Evolutionary conservation across 345 rosid species (phyloP).

Genomic region (Aurinia saxatilis): DNA sequence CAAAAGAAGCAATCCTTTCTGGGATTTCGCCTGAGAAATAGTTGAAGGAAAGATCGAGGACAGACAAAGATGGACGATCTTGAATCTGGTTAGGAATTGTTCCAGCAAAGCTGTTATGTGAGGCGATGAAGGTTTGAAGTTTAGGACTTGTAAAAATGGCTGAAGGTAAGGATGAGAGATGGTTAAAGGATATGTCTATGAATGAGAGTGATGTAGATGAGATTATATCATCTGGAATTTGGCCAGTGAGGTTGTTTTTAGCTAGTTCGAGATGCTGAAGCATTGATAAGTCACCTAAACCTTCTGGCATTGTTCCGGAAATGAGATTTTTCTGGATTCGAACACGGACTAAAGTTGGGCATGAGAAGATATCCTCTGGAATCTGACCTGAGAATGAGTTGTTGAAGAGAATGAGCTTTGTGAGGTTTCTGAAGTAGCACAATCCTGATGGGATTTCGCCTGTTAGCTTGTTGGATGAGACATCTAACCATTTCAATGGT

Average conservation of each 20-base stretch:
- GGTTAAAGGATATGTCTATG: conserved; percentile 68
- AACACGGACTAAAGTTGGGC: conserved; percentile 64
- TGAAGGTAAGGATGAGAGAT: conserved; percentile 64
- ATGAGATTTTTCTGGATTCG: conserved; percentile 62
- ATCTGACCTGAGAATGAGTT: conserved; percentile 58
- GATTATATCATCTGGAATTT: conserved; percentile 59
- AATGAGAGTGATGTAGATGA: conserved; percentile 68
- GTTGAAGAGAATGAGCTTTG: conserved; percentile 77
- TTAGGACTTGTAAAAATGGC: conserved; percentile 57
- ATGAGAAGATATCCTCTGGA: conserved; percentile 47
- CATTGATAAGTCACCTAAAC: conserved; percentile 54
- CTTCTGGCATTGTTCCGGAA: conserved; percentile 58
- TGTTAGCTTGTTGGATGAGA: conserved; percentile 59
- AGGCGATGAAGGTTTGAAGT: conserved; percentile 68
- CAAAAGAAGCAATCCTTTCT: conserved; percentile 58
- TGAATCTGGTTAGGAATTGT: conserved; percentile 68
- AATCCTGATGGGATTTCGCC: conserved; percentile 58
- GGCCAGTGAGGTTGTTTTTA: conserved; percentile 67
- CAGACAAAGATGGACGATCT: conserved; percentile 62
- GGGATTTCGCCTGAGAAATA: conserved; percentile 58
- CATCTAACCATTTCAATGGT: conserved; percentile 61
- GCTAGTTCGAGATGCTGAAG: conserved; percentile 86
- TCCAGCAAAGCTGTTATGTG: conserved; percentile 62
- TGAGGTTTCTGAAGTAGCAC: conserved; percentile 61
- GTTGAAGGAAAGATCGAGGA: conserved; percentile 80